These are phyloP conservation scores for Corymbia maculata DNA, from an alignment of 345 rosid species.

Conservation along the genomic window DNA sequence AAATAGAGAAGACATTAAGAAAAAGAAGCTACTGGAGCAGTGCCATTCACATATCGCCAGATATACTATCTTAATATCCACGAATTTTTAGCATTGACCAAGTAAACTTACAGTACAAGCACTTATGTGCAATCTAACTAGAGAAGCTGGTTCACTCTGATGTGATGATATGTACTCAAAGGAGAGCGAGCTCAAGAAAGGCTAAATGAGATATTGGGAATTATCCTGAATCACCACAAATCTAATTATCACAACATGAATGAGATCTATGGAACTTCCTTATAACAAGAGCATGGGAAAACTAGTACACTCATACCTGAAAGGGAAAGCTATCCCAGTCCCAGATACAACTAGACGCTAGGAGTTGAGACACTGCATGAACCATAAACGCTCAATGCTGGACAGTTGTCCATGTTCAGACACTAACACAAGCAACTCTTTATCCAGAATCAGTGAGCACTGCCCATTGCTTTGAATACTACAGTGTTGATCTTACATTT, in stretches of 20 bases:
- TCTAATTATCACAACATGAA: not conserved
- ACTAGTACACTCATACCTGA: not conserved
- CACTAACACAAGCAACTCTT: not conserved
- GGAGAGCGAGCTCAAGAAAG: not conserved
- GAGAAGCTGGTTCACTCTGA: not conserved
- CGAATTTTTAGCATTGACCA: not conserved
- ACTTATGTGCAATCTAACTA: not conserved
- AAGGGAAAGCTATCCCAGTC: not conserved
- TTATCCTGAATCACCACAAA: not conserved
- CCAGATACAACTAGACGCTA: not conserved
- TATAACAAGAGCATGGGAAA: not conserved
- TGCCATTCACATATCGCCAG: not conserved
- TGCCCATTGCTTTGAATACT: not conserved
- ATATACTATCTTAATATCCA: not conserved
- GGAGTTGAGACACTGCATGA: not conserved
- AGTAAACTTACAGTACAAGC: not conserved
- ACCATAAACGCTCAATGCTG: not conserved
- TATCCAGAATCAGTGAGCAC: not conserved
- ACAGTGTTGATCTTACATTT: not conserved
- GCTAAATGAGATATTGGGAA: not conserved
- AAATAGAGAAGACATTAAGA: not conserved
- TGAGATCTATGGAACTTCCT: not conserved
- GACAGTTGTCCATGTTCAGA: not conserved
- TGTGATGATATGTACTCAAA: not conserved
- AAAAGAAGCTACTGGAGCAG: not conserved